Conservation (phyloP, 1,284 basidiomycete species). For the Ceratobasidium sp. region DNA sequence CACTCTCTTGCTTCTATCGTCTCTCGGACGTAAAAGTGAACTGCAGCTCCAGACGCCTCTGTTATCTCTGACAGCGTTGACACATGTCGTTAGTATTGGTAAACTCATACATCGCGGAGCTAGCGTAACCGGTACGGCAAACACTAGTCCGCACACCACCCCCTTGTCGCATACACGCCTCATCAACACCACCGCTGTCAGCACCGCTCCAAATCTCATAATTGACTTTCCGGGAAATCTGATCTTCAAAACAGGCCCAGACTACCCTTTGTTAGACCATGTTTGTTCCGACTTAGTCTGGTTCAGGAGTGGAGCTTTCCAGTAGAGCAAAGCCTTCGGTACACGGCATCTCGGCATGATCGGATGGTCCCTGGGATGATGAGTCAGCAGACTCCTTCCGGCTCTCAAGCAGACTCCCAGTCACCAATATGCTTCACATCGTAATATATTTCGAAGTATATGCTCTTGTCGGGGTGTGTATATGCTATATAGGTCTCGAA, state of each 20-base stretch:
- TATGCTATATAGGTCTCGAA: too few species aligned
- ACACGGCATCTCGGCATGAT: too few species aligned
- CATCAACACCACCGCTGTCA: not conserved
- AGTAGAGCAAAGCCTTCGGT: too few species aligned
- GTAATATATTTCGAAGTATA: too few species aligned
- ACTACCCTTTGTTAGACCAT: not conserved
- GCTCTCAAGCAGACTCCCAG: too few species aligned
- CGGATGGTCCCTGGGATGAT: too few species aligned
- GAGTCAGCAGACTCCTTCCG: too few species aligned
- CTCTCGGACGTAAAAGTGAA: not conserved
- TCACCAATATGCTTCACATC: too few species aligned
- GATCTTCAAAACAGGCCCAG: not conserved
- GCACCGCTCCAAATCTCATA: not conserved
- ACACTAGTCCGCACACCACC: not conserved
- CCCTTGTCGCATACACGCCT: not conserved
- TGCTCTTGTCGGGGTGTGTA: too few species aligned
- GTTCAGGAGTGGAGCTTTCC: too few species aligned
- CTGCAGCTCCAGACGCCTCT: not conserved
- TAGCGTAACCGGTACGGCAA: not conserved
- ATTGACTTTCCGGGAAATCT: slow-evolving; percentile 8
- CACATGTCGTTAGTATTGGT: too few species aligned
- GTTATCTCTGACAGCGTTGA: not conserved
- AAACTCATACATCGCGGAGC: not conserved
- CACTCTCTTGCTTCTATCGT: slow-evolving; percentile 11
- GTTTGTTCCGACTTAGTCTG: slow-evolving; percentile 8